Evolutionary conservation across 345 rosid genomes (phyloP).

Genomic region (Microthlaspi erraticum): DNA sequence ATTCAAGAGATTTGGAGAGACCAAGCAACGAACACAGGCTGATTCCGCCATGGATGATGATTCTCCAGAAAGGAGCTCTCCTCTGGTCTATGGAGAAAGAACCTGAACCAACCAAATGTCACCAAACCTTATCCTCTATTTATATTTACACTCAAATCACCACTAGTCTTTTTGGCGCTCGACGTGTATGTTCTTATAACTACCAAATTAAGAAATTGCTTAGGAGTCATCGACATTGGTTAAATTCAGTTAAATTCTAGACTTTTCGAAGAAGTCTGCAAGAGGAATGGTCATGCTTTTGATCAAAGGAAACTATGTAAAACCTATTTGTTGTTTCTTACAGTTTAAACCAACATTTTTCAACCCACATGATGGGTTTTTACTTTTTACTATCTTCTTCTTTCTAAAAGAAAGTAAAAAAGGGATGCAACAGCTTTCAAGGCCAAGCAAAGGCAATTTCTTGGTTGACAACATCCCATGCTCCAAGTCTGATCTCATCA

Average conservation of each 20-base stretch:
- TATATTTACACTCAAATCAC: conserved; percentile 5
- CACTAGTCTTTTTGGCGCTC: conserved; percentile 27
- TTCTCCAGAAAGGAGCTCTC: conserved; percentile 22
- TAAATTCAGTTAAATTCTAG: not conserved
- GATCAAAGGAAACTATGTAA: not conserved
- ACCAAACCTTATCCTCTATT: conserved; percentile 32
- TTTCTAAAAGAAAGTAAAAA: conserved; percentile 24
- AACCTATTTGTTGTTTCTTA: conserved; percentile 16
- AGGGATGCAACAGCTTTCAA: conserved; percentile 22
- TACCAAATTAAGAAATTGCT: not conserved
- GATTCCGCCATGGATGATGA: conserved; percentile 44
- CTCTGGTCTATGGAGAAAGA: conserved; percentile 2
- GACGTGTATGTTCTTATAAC: conserved; percentile 31
- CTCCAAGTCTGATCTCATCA: conserved; percentile 70
- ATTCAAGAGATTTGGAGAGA: conserved; percentile 40
- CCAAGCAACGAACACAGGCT: conserved; percentile 28
- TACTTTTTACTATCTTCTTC: conserved; percentile 30
- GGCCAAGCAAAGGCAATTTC: conserved; percentile 63
- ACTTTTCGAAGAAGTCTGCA: too few relatives aligned
- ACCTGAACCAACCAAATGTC: conserved; percentile 9
- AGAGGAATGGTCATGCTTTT: too few relatives aligned
- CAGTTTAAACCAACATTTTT: conserved; percentile 5
- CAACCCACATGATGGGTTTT: conserved; percentile 10
- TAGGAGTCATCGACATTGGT: too few relatives aligned
- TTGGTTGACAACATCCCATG: conserved; percentile 62